These are phyloP conservation scores for Pseudomicrostroma phylloplanum DNA, from an alignment of 1,284 basidiomycete genomes.

Conservation along the genomic window DNA sequence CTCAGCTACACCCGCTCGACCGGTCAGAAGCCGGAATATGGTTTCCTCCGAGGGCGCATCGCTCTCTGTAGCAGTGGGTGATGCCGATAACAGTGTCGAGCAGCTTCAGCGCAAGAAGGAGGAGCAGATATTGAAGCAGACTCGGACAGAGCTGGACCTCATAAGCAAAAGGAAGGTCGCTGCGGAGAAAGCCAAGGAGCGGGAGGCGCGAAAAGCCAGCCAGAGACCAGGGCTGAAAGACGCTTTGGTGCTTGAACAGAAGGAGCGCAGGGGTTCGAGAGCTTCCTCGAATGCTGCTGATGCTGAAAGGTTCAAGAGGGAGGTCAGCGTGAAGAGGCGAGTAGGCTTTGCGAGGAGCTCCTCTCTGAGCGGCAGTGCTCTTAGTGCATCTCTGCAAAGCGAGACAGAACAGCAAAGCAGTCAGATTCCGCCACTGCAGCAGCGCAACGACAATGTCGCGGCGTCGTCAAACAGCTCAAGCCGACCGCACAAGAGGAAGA, in stretches of 20 bases:
- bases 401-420: no score
- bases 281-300: neutral
- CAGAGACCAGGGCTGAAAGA: constrained; percentile 2
- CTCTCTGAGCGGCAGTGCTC: neutral
- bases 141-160: neutral
- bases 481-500: constrained; percentile 6
- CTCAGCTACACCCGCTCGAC: constrained; percentile 3
- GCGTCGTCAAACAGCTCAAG: neutral
- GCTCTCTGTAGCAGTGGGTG: neutral
- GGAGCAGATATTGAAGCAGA: neutral
- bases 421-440: no score
- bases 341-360: neutral
- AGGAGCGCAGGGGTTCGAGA: neutral
- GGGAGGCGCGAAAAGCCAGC: neutral
- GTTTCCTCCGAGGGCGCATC: neutral
- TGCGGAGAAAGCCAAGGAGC: neutral
- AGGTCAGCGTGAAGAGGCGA: constrained; percentile 2
- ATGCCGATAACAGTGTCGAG: constrained; percentile 3
- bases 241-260: constrained; percentile 3
- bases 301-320: neutral
- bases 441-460: no score
- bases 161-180: neutral
- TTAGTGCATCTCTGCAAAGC: no score
- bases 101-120: neutral
- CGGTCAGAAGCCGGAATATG: neutral